phyloP scores from a whole-genome alignment of 176 grass and related monocot species.

The Canna indica region DNA sequence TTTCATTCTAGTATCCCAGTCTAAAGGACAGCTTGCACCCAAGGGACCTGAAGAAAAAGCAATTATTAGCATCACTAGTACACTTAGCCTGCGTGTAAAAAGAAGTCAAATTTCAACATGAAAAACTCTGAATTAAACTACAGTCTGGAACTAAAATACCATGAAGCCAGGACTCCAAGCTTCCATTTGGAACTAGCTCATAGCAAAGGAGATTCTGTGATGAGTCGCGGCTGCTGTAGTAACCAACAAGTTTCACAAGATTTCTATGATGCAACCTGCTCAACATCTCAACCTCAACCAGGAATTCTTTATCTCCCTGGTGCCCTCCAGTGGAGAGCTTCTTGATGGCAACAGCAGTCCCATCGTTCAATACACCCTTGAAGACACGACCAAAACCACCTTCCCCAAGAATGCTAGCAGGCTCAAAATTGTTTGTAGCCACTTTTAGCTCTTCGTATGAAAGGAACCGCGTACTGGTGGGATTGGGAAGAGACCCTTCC shows the following conservation, averaged over 20 bases:
- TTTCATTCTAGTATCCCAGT: constrained; percentile 96
- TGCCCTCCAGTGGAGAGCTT: constrained; percentile 81
- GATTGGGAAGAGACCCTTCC: constrained; percentile 61
- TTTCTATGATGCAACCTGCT: constrained; percentile 97
- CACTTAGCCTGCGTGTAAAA: neutral
- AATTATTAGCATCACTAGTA: neutral
- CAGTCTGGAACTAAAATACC: constrained; percentile 37
- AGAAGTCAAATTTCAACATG: neutral
- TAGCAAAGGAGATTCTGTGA: constrained; percentile 90
- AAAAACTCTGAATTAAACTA: neutral
- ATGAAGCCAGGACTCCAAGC: constrained; percentile 96
- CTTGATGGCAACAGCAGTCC: constrained; percentile 96
- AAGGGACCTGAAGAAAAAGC: constrained; percentile 45
- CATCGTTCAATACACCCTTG: constrained; percentile 74
- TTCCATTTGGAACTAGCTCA: constrained; percentile 95
- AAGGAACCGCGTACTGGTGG: constrained; percentile 81
- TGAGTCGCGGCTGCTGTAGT: constrained; percentile 68
- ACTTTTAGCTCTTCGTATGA: constrained; percentile 83
- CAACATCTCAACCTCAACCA: constrained; percentile 99
- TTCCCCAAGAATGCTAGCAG: constrained; percentile 73
- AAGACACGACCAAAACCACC: constrained; percentile 95
- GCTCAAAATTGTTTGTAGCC: constrained; percentile 88
- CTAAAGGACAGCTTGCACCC: constrained; percentile 70
- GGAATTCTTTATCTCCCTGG: constrained; percentile 92
- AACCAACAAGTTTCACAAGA: constrained; percentile 97